phyloP scores from a whole-genome alignment of 1,284 basidiomycete species.

The Laetiporus sulphureus region DNA sequence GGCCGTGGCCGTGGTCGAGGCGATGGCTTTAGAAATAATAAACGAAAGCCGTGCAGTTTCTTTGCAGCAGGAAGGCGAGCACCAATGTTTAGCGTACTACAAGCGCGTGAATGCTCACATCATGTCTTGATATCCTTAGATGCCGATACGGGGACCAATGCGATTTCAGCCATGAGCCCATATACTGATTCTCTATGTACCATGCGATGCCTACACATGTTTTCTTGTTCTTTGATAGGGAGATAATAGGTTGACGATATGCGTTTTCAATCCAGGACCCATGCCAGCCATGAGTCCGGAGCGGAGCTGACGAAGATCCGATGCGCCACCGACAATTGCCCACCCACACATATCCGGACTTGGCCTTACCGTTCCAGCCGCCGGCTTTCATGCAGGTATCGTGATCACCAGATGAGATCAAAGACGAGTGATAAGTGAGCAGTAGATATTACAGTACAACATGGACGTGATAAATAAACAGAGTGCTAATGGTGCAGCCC shows the following conservation, averaged over 20 bases:
- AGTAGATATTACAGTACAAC: conserved; percentile 29
- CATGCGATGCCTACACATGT: conserved; percentile 3
- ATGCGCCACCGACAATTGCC: conserved; percentile 1
- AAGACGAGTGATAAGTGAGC: conserved; percentile 14
- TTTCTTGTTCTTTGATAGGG: not conserved
- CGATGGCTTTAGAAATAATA: conserved; percentile 64
- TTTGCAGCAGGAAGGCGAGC: conserved; percentile 86
- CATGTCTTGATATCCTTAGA: conserved; percentile 36
- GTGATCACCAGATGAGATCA: conserved; percentile 3
- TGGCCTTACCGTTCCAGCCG: too few species aligned
- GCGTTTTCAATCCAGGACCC: too few species aligned
- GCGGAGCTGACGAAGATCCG: conserved; percentile 3
- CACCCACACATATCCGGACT: not conserved
- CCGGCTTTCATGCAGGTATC: not conserved
- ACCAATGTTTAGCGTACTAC: conserved; percentile 33
- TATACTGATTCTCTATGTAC: conserved; percentile 12
- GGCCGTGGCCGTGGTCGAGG: conserved; percentile 49
- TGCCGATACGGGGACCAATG: conserved; percentile 82
- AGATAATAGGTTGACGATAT: too few species aligned
- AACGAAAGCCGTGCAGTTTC: conserved; percentile 82
- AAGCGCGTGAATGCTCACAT: conserved; percentile 43
- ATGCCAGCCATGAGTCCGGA: too few species aligned
- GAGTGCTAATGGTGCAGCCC: conserved; percentile 4
- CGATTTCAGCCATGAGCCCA: conserved; percentile 65
- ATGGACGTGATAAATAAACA: conserved; percentile 29